Base-by-base conservation (phyloP, 2,329 filamentous ascomycete genomes). In the Fusarium euwallaceae region DNA sequence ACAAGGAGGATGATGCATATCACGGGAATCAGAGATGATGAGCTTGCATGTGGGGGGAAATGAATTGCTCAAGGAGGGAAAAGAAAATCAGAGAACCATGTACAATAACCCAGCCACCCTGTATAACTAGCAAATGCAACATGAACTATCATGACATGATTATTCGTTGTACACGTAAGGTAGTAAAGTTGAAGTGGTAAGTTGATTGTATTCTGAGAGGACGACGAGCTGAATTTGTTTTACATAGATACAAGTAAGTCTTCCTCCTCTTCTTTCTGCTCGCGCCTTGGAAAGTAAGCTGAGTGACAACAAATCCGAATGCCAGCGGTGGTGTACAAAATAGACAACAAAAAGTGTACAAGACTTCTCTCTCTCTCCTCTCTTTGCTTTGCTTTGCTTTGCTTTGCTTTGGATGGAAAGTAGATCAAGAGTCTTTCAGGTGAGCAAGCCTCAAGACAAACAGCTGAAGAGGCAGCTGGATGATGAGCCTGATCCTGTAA, bases 271-370 rank as follows among this genome's bases (percentile, higher is more conserved):
- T 71, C 63, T 59, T 65, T 75, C 61, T 73, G 72, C 68, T 61
- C 74, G 63, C 56, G 41, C 69, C 58, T 53, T 73, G 55, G 74
- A 70, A 67, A 73, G 66, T 62, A 73, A 76, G 66, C 64, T 77
- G 70, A 70, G 66, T 71, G 70, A 71, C 74, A 73, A 64, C 53
- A 76, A 70, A 69, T 70, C 74, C 77, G 70, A 74, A 77, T 78
- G 72, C 74, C 75, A 66, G 36, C 67, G 72, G 68, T 78, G 77
- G 65, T 79, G 77, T 79, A 79, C 77, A 79, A 77, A 75, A 73
- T 69, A 74, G 67, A 70, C 71, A 71, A 73, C 62, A 67, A 73
- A 64, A 73, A 64, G 72, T 78, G 71, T 73, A 79, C 69, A 75
- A 68, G 64, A 67, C 71, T 69, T 73, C 64, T 73, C 64, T 70